These are phyloP conservation scores for Echria macrotheca DNA, from an alignment of 495 filamentous ascomycete species.

Conservation along the genomic window DNA sequence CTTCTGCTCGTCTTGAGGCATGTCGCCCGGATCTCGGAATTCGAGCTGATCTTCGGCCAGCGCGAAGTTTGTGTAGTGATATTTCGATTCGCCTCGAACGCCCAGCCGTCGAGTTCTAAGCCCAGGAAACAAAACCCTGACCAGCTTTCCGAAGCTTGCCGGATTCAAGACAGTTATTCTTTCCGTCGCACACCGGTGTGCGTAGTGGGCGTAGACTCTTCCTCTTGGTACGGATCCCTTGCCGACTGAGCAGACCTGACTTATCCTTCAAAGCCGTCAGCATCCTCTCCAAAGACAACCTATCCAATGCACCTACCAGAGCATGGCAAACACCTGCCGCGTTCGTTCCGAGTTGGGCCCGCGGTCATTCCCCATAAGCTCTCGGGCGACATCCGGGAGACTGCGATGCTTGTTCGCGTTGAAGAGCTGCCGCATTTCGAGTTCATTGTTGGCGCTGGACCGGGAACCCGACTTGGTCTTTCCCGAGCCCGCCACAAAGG, in stretches of 20 bases:
- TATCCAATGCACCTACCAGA: too few relatives aligned
- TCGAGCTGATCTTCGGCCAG: constrained; percentile 60
- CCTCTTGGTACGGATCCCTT: constrained; percentile 83
- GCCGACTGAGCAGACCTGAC: constrained; percentile 70
- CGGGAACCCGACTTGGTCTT: constrained; percentile 54
- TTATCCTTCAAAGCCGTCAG: constrained; percentile 57
- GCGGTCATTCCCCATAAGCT: constrained; percentile 57
- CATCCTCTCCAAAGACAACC: too few relatives aligned
- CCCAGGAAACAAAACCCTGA: constrained; percentile 90
- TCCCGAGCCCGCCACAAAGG: constrained; percentile 47
- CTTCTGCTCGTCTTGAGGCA: constrained; percentile 25
- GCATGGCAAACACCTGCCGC: constrained; percentile 96
- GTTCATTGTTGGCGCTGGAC: constrained; percentile 79
- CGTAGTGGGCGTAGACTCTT: constrained; percentile 90
- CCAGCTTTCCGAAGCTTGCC: constrained; percentile 94
- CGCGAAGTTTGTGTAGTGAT: constrained; percentile 89
- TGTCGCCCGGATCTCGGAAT: too few relatives aligned
- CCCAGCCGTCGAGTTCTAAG: constrained; percentile 88
- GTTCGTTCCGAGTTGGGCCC: constrained; percentile 84
- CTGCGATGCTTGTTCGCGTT: constrained; percentile 65
- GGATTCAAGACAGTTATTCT: constrained; percentile 90
- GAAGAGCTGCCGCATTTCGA: constrained; percentile 83
- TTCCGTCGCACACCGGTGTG: constrained; percentile 81
- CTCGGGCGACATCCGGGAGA: constrained; percentile 76
- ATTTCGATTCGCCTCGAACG: constrained; percentile 94